Percentiles rank a stretch among this genome's conserved stretches.
Conservation (phyloP, 441 rosid genomes). For the Eruca vesicaria region DNA sequence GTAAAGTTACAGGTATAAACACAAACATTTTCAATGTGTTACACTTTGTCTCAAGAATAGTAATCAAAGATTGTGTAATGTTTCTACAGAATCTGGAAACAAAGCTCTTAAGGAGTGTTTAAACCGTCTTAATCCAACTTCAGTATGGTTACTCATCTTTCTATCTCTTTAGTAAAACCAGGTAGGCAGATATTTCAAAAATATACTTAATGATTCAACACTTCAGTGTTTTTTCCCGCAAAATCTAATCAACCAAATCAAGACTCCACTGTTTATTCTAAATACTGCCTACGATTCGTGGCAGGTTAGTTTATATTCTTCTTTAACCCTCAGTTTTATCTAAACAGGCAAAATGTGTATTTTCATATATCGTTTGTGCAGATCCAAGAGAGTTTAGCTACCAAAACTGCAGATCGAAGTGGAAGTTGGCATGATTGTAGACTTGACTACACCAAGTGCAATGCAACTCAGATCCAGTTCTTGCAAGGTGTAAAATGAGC, state of each 20-base stretch:
- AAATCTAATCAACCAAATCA: background rate
- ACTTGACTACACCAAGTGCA: background rate
- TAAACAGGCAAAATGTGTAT: background rate
- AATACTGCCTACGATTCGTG: background rate
- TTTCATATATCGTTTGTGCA: background rate
- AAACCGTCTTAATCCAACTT: background rate
- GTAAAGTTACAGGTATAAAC: background rate
- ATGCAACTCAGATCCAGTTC: background rate
- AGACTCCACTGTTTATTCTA: background rate
- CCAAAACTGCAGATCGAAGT: background rate
- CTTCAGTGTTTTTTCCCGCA: background rate
- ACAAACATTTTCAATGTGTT: background rate
- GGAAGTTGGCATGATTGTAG: background rate
- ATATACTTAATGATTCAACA: no score
- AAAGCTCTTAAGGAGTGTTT: background rate
- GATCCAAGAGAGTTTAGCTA: background rate
- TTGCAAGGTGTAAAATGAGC: background rate
- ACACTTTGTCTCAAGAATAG: background rate
- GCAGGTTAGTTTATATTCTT: background rate
- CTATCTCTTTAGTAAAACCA: background rate
- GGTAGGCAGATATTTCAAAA: no score
- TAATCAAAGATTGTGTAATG: background rate
- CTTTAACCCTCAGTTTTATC: background rate
- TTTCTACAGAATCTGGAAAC: background rate
- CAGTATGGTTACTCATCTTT: background rate